Base-by-base conservation (phyloP, 176 grass and related monocot genomes). In the Elaeis guineensis region DNA sequence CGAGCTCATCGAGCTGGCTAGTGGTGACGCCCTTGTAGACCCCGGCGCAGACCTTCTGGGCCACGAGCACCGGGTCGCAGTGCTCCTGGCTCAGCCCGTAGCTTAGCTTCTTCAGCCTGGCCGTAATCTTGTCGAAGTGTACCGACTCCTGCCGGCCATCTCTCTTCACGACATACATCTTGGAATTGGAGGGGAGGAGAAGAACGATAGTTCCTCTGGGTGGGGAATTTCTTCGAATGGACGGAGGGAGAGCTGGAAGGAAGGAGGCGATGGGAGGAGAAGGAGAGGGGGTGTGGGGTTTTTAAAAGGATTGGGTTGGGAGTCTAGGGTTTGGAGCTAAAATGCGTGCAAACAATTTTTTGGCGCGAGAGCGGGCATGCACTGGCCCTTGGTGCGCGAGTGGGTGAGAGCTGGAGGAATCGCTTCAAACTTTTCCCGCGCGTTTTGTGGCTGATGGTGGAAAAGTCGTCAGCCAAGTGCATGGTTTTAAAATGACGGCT, bases 81-180 rank as follows among this genome's bases (percentile, higher is more conserved):
- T 97, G 92, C 48, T 97, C 92, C 87, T 97, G 92, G 76, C 81
- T 97, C 58, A 97, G 84, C n/a, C 87, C 87, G 50, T 97, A 97
- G 55, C 84, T 89, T 49, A 97, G 81, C 78, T 97, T 97, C 87
- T 97, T 97, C 35, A 97, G 81, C 17, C 92, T 73, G 35, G 92
- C 87, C 19, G 92, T 97, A 76, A 97, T 91, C 81, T 97, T 97
- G 81, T 91, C 92, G 69, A 97, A 97, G 83, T 89, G 92, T 51
- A 97, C 92, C 23, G 79, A 51, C 84, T 97, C 87, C 78, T 78
- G 81, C 29, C 87, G 78, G 16, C 87, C 87, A 22, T 97, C 92
- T 55, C 92, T 79, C 78, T 97, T 97, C 56, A 97, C 84, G 0
- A 97, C 92, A 84, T 97, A 91, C 92, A 97, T 93, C 71, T n/a